Conservation (phyloP, 768 basidiomycete genomes). For the Lactarius quietus region DNA sequence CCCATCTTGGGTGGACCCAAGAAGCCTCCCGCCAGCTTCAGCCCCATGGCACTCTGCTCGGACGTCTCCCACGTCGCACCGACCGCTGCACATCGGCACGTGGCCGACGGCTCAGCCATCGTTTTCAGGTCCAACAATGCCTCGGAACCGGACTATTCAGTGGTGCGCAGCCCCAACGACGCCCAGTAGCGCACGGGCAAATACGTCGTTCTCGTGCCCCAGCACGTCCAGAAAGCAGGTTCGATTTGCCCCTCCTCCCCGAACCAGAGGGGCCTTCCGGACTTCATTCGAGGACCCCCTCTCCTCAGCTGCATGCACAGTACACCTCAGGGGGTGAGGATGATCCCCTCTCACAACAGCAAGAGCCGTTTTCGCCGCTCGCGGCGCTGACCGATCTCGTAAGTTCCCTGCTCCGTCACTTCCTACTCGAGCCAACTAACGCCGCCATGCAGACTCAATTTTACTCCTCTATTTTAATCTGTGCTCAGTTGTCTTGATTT, state of each 20-base stretch:
- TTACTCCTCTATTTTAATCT: not conserved
- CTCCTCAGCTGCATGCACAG: not conserved
- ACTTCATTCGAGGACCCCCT: not conserved
- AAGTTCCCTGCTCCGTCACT: not conserved
- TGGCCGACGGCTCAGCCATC: not conserved
- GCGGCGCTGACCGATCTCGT: not conserved
- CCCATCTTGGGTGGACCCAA: not conserved
- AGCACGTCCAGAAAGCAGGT: not conserved
- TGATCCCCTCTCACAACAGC: not conserved
- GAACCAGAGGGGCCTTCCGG: not conserved
- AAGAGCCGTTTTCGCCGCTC: not conserved
- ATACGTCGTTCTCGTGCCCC: not conserved
- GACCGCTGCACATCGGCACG: not conserved
- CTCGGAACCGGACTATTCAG: not conserved
- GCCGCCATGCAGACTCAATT: not conserved
- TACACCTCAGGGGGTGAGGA: not conserved
- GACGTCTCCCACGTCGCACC: not conserved
- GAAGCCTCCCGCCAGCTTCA: not conserved
- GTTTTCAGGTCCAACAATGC: not conserved
- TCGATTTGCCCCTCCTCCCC: not conserved
- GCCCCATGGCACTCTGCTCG: not conserved
- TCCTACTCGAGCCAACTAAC: not conserved
- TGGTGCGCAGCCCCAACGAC: no score
- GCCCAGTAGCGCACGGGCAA: not conserved
- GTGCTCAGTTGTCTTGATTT: not conserved